Conservation (phyloP, 1,284 basidiomycete species). For the Vanrija sp. region DNA sequence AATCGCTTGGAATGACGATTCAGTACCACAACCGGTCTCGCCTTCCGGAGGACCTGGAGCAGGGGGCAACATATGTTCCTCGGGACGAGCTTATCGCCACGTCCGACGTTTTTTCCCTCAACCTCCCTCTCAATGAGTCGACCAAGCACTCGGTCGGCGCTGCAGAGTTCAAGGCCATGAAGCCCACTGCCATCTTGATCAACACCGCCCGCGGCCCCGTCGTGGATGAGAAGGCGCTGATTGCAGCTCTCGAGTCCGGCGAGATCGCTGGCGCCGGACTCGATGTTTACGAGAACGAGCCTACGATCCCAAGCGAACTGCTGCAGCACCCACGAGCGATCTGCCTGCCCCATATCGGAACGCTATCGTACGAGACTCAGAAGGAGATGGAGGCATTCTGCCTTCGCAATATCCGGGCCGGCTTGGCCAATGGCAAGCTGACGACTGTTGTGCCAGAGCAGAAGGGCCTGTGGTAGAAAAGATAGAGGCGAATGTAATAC, state of each 20-base stretch:
- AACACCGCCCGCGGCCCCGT: conserved; percentile 31
- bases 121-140: conserved; percentile 19
- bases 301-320: conserved; percentile 10
- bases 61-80: conserved; percentile 24
- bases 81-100: conserved; percentile 37
- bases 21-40: conserved; percentile 65
- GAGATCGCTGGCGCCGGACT: conserved; percentile 25
- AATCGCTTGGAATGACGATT: conserved; percentile 19
- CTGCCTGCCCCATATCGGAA: conserved; percentile 82
- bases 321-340: conserved; percentile 65
- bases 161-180: conserved; percentile 22
- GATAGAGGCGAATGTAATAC: neutral
- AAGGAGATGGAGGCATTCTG: conserved; percentile 58
- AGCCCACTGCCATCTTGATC: conserved; percentile 22
- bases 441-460: conserved; percentile 23
- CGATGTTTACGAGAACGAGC: conserved; percentile 40
- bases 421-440: conserved; percentile 18
- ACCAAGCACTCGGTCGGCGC: conserved; percentile 22
- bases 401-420: conserved; percentile 20
- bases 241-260: conserved; percentile 18
- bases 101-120: conserved; percentile 28
- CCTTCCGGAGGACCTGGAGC: conserved; percentile 29
- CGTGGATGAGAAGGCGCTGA: conserved; percentile 27
- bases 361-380: conserved; percentile 72
- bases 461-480: neutral